Evolutionary conservation across 1,284 basidiomycete genomes (phyloP), one percentile per base, ranked within the genome.

Genomic region (Moesziomyces sp.): DNA sequence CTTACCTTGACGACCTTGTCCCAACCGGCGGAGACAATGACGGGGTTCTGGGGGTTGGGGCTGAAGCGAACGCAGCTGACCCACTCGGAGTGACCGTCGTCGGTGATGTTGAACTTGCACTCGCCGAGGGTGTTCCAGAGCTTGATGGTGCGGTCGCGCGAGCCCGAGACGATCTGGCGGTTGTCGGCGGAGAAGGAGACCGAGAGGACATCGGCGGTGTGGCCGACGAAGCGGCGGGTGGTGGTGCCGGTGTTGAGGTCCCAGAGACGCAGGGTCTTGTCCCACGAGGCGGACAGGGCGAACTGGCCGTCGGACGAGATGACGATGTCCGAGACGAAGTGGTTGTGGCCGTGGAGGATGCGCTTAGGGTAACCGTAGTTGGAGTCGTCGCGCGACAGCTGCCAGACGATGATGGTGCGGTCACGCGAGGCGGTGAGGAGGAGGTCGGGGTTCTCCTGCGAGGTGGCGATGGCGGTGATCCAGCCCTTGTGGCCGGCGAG

Each of bases 91-190:
- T 84, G 97, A 78, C 96, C 94, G 82, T 99, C 97, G 82, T 99
- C 96, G 87, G 94, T 93, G 87, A 99, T 99, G 87, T 98, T 93
- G 86, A 94, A 99, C 87, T 99, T 99, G 90, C 97, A 99, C 87
- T 99, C 97, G 85, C 97, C 97, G 77, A 99, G 91, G 75, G 97
- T 99, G 89, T 99, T 99, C 97, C 97, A 99, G 84, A 99, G 92
- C 87, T 99, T 99, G 89, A 99, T 99, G 58, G 80, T 92, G 86
- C 89, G 89, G 90, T 99, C 97, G 81, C 97, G 92, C 74, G 94
- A 95, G 64, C 94, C 97, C 67, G 94, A 97, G 78, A 99, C 97
- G 85, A 99, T 99, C 87, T 99, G 96, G 40, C 84, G 80, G 78
- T 84, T 84, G 76, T 84, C 83, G 47, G 83, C 83, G 46, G 77